These are phyloP conservation scores for Claviceps africana DNA, from an alignment of 2,329 filamentous ascomycete genomes.

Conservation along the genomic window DNA sequence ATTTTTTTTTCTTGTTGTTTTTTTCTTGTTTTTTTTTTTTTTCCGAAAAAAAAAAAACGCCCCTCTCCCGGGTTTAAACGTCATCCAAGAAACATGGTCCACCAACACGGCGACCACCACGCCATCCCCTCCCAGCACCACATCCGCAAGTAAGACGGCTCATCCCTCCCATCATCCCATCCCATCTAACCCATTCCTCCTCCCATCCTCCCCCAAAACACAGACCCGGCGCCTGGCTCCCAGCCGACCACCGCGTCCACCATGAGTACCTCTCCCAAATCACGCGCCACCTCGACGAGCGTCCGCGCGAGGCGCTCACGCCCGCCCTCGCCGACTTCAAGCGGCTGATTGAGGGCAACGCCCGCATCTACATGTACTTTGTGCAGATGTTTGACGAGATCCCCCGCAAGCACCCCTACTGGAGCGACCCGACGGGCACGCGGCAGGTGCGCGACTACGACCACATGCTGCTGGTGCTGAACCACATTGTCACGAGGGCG, in stretches of 20 bases:
- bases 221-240: slow-evolving; percentile 47
- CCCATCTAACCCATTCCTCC: not conserved
- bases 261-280: slow-evolving; percentile 46
- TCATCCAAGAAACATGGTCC: no score
- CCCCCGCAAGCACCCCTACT: slow-evolving; percentile 45
- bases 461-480: slow-evolving; percentile 53
- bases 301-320: slow-evolving; percentile 33
- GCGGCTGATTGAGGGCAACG: slow-evolving; percentile 47
- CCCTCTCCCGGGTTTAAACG: no score
- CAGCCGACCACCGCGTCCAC: slow-evolving; percentile 47
- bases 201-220: not conserved
- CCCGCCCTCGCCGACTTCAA: slow-evolving; percentile 52
- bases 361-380: slow-evolving; percentile 53
- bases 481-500: slow-evolving; percentile 39
- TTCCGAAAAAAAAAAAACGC: no score
- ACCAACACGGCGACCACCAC: slow-evolving; percentile 35
- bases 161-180: not conserved
- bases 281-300: slow-evolving; percentile 39
- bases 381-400: slow-evolving; percentile 55
- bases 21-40: no score
- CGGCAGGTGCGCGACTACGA: slow-evolving; percentile 50
- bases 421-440: slow-evolving; percentile 45
- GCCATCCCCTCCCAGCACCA: slow-evolving; percentile 35
- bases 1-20: no score
- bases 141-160: slow-evolving; percentile 28